Conservation (phyloP, 1,284 basidiomycete species). For the Heterobasidion irregulare region DNA sequence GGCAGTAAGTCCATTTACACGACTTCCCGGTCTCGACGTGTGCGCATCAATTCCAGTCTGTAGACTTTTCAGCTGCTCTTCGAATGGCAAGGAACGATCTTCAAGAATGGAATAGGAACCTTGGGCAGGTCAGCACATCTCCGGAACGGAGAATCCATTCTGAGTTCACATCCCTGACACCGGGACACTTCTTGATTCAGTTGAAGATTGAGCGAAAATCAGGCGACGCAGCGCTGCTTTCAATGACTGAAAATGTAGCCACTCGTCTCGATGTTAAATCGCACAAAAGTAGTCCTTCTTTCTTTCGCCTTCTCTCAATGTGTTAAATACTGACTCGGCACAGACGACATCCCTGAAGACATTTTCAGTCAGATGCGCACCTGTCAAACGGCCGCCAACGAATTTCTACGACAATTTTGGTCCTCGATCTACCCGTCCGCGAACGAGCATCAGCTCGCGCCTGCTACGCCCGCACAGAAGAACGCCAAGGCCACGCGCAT, state of each 20-base stretch:
- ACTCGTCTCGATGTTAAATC: constrained; percentile 57
- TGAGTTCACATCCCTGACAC: too few relatives aligned
- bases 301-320: background rate
- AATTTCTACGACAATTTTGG: constrained; percentile 97
- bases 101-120: constrained; percentile 47
- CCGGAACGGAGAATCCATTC: background rate
- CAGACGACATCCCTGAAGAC: constrained; percentile 74
- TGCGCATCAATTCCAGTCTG: constrained; percentile 17
- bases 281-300: constrained; percentile 43
- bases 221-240: constrained; percentile 55
- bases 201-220: constrained; percentile 59
- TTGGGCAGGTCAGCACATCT: constrained; percentile 42
- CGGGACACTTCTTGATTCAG: constrained; percentile 7
- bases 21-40: background rate
- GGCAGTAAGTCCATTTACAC: constrained; percentile 19
- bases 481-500: constrained; percentile 77
- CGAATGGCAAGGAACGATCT: constrained; percentile 37
- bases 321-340: background rate
- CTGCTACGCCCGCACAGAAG: constrained; percentile 53
- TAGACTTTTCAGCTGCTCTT: constrained; percentile 38
- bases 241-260: constrained; percentile 73
- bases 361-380: constrained; percentile 79
- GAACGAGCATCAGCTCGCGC: constrained; percentile 39
- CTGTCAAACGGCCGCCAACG: constrained; percentile 88
- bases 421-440: constrained; percentile 76